phyloP scores from a whole-genome alignment of 176 grass and related monocot species.

The Olyra latifolia region DNA sequence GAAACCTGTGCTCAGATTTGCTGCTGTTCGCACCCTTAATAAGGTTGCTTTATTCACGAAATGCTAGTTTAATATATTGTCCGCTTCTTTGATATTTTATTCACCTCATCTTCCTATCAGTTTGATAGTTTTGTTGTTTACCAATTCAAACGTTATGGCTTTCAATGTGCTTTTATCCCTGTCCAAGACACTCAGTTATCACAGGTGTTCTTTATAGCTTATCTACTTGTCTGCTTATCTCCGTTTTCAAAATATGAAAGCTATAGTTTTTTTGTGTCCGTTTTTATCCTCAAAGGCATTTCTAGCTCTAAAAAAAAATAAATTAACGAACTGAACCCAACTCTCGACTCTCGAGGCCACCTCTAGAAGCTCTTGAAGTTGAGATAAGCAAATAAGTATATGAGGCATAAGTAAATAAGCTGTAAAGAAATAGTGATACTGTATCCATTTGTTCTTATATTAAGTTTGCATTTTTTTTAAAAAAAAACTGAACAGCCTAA shows the following conservation, averaged over 20 bases:
- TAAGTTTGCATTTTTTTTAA: slow-evolving; percentile 3
- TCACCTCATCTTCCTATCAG: neutral
- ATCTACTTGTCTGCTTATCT: too few species aligned
- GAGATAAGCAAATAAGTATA: too few species aligned
- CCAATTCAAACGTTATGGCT: neutral
- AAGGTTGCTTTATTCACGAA: slow-evolving; percentile 51
- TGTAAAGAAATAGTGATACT: too few species aligned
- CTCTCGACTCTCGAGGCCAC: too few species aligned
- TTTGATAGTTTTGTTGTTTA: neutral
- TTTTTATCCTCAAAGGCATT: too few species aligned
- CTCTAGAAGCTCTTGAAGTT: too few species aligned
- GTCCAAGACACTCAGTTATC: neutral
- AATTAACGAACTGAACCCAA: too few species aligned
- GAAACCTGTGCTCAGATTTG: slow-evolving; percentile 96
- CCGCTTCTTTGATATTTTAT: neutral
- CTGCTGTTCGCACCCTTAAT: slow-evolving; percentile 91
- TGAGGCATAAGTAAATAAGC: too few species aligned
- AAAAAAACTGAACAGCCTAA: neutral
- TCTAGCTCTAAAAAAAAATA: too few species aligned
- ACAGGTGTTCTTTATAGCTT: too few species aligned
- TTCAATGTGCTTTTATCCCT: neutral
- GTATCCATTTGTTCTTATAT: neutral
- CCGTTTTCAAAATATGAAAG: too few species aligned
- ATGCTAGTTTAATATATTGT: neutral
- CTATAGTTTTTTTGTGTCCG: too few species aligned